Evolutionary conservation across 2,329 filamentous ascomycete species (phyloP), one percentile per base, ranked within the genome.

Genomic region (Botrytis deweyae): DNA sequence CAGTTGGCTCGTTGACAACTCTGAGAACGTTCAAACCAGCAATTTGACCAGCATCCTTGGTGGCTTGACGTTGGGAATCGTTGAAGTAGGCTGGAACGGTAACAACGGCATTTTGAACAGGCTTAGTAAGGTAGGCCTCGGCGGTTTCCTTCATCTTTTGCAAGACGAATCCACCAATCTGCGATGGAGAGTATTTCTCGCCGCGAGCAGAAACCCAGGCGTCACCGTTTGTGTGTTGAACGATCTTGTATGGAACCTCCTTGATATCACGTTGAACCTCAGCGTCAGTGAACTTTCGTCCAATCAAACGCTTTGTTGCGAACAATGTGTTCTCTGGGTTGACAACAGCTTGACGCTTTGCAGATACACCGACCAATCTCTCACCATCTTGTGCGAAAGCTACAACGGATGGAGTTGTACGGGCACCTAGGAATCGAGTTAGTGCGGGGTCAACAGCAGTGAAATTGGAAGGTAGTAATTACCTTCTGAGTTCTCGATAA

Each of bases 71-170:
- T 87, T 98, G 95, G 75, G 93, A 95, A 85, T 98, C 95, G 86
- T 98, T 98, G 90, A 98, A 98, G 89, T 98, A 98, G 81, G 95
- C 95, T 77, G 95, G 95, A 55, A 98, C 95, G 76, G 95, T 98
- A 80, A 98, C 95, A 76, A 98, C 95, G 80, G 94, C 95, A 83
- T 98, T 97, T 90, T 97, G 96, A 81, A 97, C 86, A 75, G 90
- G 90, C 88, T 94, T 97, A 86, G 92, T 90, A 78, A 97, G 90
- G 87, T 97, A 97, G 76, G 92, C 88, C 88, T 98, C 95, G 78
- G 95, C 95, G 70, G 95, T 98, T 89, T 98, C 95, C 91, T 97
- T 98, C 95, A 98, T 98, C 90, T 98, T 98, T 85, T 94, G 92
- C 81, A 98, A 90, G 78, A 98, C 89, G 85, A 98, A 97, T 82